Percentiles rank a stretch among this genome's conserved stretches.
Evolutionary conservation across 2,329 filamentous ascomycete genomes (phyloP).

Genomic region (Chrysosporium keratinophilum): DNA sequence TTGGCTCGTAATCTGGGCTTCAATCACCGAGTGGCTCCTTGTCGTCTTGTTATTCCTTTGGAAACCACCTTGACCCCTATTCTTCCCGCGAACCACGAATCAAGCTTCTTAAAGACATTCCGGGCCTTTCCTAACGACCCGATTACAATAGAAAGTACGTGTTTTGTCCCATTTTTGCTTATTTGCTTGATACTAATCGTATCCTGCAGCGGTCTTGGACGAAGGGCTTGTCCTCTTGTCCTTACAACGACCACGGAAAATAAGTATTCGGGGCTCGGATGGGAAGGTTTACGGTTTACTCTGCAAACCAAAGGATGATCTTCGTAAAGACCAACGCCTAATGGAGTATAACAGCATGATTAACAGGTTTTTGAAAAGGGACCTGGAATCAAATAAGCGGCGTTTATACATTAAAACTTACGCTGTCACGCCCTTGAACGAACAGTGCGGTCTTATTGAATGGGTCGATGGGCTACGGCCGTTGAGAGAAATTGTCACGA

Average conservation of each 20-base stretch:
- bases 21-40: slow-evolving; percentile 71
- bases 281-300: slow-evolving; percentile 80
- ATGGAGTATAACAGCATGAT: slow-evolving; percentile 99
- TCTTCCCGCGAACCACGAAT: slow-evolving; percentile 61
- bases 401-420: slow-evolving; percentile 85
- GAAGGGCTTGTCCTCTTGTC: slow-evolving; percentile 85
- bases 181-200: neutral
- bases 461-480: slow-evolving; percentile 97
- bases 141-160: slow-evolving; percentile 58
- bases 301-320: slow-evolving; percentile 95
- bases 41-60: slow-evolving; percentile 76
- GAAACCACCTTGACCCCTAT: slow-evolving; percentile 75
- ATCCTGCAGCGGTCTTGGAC: slow-evolving; percentile 55
- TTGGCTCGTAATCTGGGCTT: slow-evolving; percentile 70
- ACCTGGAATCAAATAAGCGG: slow-evolving; percentile 79
- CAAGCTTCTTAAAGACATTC: slow-evolving; percentile 54
- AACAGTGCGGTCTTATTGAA: slow-evolving; percentile 95
- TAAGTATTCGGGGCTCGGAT: slow-evolving; percentile 80
- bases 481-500: slow-evolving; percentile 78
- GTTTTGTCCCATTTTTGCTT: neutral
- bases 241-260: slow-evolving; percentile 79
- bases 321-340: slow-evolving; percentile 91
- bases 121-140: slow-evolving; percentile 79
- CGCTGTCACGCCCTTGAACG: slow-evolving; percentile 88
- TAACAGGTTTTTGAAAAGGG: slow-evolving; percentile 83